Conservation (phyloP, 1,284 basidiomycete genomes). For the Rugosomyces carneus region DNA sequence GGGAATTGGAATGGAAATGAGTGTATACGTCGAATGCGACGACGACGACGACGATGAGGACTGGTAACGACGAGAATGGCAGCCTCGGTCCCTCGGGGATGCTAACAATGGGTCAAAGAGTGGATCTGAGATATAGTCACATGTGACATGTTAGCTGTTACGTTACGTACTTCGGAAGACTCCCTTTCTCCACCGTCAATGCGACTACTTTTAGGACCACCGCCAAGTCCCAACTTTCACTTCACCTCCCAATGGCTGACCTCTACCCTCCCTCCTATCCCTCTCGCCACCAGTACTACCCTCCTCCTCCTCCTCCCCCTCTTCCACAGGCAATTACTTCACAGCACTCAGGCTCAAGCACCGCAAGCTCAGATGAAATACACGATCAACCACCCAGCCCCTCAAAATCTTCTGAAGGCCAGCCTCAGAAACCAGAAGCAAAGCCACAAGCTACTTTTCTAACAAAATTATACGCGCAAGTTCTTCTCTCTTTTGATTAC, state of each 20-base stretch:
- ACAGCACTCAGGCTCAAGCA: conserved; percentile 32
- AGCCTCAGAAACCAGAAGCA: conserved; percentile 51
- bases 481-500: conserved; percentile 17
- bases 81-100: conserved; percentile 33
- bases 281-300: conserved; percentile 27
- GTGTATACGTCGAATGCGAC: too few relatives aligned
- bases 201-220: conserved; percentile 29
- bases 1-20: too few relatives aligned
- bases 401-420: conserved; percentile 42
- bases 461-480: conserved; percentile 87
- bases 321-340: conserved; percentile 41
- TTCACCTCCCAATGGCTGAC: conserved; percentile 33
- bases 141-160: conserved; percentile 24
- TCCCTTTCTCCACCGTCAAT: conserved; percentile 37
- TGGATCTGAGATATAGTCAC: conserved; percentile 16
- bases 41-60: neutral
- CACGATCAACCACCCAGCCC: conserved; percentile 43
- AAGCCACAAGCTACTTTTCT: conserved; percentile 87
- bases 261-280: conserved; percentile 49
- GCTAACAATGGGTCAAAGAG: neutral
- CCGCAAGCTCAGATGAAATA: conserved; percentile 44
- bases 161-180: conserved; percentile 37
- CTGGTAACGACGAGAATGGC: conserved; percentile 5
- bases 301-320: conserved; percentile 33
- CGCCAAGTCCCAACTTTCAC: conserved; percentile 34